Evolutionary conservation across 2,329 filamentous ascomycete genomes (phyloP).

Genomic region (Cordyceps militaris): DNA sequence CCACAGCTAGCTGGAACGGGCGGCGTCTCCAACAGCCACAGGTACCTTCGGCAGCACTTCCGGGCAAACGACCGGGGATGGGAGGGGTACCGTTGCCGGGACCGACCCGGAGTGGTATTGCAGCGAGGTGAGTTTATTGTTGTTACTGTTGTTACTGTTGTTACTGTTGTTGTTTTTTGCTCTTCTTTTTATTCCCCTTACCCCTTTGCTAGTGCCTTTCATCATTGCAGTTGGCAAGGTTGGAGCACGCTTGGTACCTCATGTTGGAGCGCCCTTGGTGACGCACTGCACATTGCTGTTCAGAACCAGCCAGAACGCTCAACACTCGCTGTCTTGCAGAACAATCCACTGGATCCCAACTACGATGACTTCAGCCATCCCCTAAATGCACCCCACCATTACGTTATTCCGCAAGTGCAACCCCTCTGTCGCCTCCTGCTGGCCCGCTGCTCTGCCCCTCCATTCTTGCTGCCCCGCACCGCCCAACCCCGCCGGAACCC

Average conservation of each 20-base stretch:
- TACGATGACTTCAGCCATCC: too few relatives aligned
- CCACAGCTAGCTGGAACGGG: not conserved
- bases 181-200: not conserved
- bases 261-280: too few relatives aligned
- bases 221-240: too few relatives aligned
- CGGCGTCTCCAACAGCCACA: not conserved
- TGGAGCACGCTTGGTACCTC: too few relatives aligned
- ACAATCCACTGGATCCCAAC: too few relatives aligned
- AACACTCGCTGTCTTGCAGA: too few relatives aligned
- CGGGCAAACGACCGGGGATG: not conserved
- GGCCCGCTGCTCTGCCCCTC: not conserved
- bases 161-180: not conserved
- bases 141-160: not conserved
- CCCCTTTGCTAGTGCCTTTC: not conserved
- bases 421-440: not conserved
- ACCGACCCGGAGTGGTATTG: not conserved
- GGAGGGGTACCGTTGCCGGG: conserved; percentile 10
- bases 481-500: not conserved
- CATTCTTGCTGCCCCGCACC: conserved; percentile 2
- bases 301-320: too few relatives aligned
- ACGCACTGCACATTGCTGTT: too few relatives aligned
- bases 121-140: not conserved
- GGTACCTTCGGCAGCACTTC: not conserved
- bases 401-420: too few relatives aligned
- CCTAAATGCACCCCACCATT: too few relatives aligned